Conservation (phyloP, 495 filamentous ascomycete genomes). For the Evernia prunastri region DNA sequence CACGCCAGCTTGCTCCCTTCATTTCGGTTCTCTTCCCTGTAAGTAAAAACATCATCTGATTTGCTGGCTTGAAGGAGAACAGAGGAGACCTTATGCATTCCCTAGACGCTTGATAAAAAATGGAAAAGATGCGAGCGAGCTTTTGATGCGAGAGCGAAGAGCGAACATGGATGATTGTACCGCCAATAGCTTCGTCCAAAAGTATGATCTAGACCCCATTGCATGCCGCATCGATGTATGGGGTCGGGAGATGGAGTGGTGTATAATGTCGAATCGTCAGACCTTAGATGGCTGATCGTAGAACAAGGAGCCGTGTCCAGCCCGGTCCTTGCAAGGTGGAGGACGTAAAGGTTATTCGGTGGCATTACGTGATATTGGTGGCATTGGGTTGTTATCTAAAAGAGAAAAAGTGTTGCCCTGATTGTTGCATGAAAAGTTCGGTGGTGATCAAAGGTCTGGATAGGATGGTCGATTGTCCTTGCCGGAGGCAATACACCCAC, state of each 20-base stretch:
- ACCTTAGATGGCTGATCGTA: slow-evolving; percentile 18
- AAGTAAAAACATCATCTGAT: slow-evolving; percentile 6
- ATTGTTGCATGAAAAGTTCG: not conserved
- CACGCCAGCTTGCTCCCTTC: slow-evolving; percentile 15
- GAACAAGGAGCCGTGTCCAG: slow-evolving; percentile 13
- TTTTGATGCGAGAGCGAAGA: slow-evolving; percentile 11
- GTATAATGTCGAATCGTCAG: slow-evolving; percentile 10
- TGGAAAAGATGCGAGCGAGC: slow-evolving; percentile 13
- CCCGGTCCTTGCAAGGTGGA: slow-evolving; percentile 11
- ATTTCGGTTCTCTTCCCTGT: not conserved
- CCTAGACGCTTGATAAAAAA: slow-evolving; percentile 15
- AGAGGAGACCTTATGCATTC: slow-evolving; percentile 13
- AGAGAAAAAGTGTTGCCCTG: not conserved
- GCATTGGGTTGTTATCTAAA: slow-evolving; percentile 7
- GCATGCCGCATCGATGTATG: slow-evolving; percentile 2
- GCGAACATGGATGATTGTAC: slow-evolving; percentile 6
- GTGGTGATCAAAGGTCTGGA: not conserved
- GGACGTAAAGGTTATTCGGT: not conserved
- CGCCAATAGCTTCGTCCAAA: slow-evolving; percentile 12
- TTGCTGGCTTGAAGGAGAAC: slow-evolving; percentile 8
- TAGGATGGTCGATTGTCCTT: not conserved
- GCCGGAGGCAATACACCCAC: not conserved
- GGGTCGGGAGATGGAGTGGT: slow-evolving; percentile 1
- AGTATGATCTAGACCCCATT: not conserved
- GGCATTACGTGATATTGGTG: slow-evolving; percentile 8